Percentiles rank a stretch among this genome's conserved stretches.
Conservation (phyloP, 805 yeast genomes). For the Kuraishia ogatae region DNA sequence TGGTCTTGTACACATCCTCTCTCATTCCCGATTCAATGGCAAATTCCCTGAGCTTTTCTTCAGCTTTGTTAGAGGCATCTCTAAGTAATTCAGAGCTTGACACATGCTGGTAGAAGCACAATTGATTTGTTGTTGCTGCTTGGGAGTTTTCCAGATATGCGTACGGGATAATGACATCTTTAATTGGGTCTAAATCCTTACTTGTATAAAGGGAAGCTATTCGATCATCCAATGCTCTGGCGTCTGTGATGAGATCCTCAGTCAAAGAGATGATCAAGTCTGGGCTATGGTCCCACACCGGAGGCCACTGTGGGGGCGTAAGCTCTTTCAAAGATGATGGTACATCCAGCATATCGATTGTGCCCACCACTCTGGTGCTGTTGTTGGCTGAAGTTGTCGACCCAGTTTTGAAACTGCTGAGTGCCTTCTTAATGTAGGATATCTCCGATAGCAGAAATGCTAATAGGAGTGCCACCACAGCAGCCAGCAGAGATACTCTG, state of each 20-base stretch:
- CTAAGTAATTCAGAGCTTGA: conserved; percentile 56
- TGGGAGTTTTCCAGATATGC: conserved; percentile 43
- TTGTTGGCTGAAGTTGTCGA: neutral
- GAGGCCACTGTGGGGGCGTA: conserved; percentile 17
- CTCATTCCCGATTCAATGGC: conserved; percentile 59
- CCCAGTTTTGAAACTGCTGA: neutral
- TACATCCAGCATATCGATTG: neutral
- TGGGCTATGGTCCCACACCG: conserved; percentile 52
- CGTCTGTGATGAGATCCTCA: conserved; percentile 31
- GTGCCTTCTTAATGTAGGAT: neutral
- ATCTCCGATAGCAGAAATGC: neutral
- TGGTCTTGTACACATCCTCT: conserved; percentile 53
- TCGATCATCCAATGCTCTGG: conserved; percentile 39
- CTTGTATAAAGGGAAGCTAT: conserved; percentile 29
- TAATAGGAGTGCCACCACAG: neutral
- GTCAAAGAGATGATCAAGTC: conserved; percentile 35
- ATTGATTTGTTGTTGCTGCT: conserved; percentile 34
- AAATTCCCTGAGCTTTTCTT: conserved; percentile 44
- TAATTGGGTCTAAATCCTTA: conserved; percentile 42
- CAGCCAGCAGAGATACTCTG: neutral
- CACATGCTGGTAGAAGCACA: conserved; percentile 68
- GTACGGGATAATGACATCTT: conserved; percentile 43
- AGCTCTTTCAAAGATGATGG: neutral
- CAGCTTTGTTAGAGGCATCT: conserved; percentile 61
- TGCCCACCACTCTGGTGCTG: neutral